Conservation (phyloP, 1,284 basidiomycete genomes). For the Malassezia psittaci region DNA sequence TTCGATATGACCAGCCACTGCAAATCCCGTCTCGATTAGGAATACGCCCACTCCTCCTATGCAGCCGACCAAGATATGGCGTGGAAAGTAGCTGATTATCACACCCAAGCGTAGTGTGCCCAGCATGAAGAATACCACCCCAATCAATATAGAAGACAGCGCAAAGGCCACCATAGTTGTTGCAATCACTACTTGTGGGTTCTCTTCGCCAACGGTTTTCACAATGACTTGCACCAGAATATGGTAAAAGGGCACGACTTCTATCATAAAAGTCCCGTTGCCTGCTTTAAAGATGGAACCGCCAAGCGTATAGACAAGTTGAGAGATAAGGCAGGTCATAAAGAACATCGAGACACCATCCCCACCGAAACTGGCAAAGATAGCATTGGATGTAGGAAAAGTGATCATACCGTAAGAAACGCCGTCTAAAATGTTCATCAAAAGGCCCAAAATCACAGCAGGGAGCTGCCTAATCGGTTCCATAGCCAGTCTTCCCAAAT, state of each 20-base stretch:
- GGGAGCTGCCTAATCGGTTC: constrained; percentile 52
- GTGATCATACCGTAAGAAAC: constrained; percentile 69
- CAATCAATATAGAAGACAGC: constrained; percentile 79
- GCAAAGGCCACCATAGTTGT: constrained; percentile 86
- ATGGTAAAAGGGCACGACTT: constrained; percentile 85
- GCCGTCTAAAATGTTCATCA: constrained; percentile 87
- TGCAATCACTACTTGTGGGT: constrained; percentile 64
- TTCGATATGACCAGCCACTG: constrained; percentile 69
- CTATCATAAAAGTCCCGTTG: constrained; percentile 98
- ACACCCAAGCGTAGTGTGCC: constrained; percentile 72
- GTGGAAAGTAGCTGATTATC: constrained; percentile 87
- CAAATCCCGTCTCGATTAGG: constrained; percentile 55
- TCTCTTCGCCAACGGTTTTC: constrained; percentile 60
- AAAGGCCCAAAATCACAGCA: constrained; percentile 71
- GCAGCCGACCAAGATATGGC: constrained; percentile 71
- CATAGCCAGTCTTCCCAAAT: constrained; percentile 22
- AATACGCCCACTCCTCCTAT: constrained; percentile 95
- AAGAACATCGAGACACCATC: constrained; percentile 73
- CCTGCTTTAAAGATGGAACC: constrained; percentile 67
- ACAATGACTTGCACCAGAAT: constrained; percentile 73
- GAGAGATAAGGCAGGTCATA: constrained; percentile 59
- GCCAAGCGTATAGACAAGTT: constrained; percentile 71
- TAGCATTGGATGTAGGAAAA: constrained; percentile 64
- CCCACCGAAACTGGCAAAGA: constrained; percentile 71
- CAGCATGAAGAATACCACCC: constrained; percentile 48